Base-by-base conservation (phyloP, 2,329 filamentous ascomycete genomes). In the Talaromyces piceae region DNA sequence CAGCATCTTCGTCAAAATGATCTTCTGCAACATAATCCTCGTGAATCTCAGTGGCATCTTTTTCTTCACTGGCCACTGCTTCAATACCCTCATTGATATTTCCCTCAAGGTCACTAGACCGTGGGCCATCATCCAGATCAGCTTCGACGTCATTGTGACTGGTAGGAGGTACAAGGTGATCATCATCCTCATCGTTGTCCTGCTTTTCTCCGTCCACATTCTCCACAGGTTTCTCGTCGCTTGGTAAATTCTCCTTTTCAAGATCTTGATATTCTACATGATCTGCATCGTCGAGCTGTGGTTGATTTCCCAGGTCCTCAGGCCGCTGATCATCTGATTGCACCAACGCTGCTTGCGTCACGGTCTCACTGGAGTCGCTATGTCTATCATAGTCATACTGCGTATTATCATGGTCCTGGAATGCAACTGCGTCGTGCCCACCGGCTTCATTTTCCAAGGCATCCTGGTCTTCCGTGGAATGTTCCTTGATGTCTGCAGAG, bases 321-420 rank as follows among this genome's bases (percentile, higher is more conserved):
- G 31, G 53, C 33, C 51, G 39, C 44, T 57, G 55, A 28, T 57
- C 57, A 26, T 61, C 54, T 39, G 49, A 33, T 43, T 58, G 47
- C 12, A 51, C 27, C 26, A 49, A 49, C 12, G 61, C 57, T 8
- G 57, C 31, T 13, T 61, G 57, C 30, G 57, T 55, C 22, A 65
- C 52, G 7, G 64, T 67, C 25, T 55, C 57, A 18, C 60, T 63
- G 11, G 63, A 63, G 45, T 66, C 64, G n/a, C 60, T 64, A 23
- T 59, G 61, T 41, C 56, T 63, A 43, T 67, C 66, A n/a, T 56
- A 57, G 37, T 62, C 56, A 55, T 63, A 59, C 6, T 55, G 59
- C 18, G 51, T 54, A 48, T 63, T 59, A 16, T 50, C 44, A 5
- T 51, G 43, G 48, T 11, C 54, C 49, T 25, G 52, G 5, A 20